These are phyloP conservation scores for Phoenix roebelenii DNA, from an alignment of 176 grass and related monocot genomes.

Conservation along the genomic window DNA sequence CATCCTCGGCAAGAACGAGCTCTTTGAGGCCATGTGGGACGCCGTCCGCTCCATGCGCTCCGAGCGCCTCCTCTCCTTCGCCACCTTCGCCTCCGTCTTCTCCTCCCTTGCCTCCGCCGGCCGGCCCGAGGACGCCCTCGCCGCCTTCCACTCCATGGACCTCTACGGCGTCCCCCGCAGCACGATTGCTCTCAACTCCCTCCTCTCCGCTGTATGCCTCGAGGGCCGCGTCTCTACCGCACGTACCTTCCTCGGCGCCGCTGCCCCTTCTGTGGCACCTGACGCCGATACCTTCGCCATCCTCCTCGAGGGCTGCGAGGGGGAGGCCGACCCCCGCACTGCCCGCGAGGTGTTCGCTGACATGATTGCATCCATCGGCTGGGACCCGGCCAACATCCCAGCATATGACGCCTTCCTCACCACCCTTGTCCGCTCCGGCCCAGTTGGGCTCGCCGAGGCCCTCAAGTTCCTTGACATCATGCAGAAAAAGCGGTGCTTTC, in stretches of 20 bases:
- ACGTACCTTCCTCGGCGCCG: conserved; percentile 36
- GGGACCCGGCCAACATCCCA: conserved; percentile 40
- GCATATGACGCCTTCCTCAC: conserved; percentile 80
- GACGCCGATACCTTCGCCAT: conserved; percentile 76
- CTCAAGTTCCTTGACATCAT: conserved; percentile 39
- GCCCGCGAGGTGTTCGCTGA: conserved; percentile 77
- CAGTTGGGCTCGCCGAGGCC: conserved; percentile 35
- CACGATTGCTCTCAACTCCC: conserved; percentile 57
- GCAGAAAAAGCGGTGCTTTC: conserved; percentile 31
- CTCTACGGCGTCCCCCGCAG: conserved; percentile 38
- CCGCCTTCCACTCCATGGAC: conserved; percentile 28
- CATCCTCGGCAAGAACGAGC: conserved; percentile 71
- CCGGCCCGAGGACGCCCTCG: conserved; percentile 10
- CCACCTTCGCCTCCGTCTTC: conserved; percentile 77
- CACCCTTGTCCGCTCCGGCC: conserved; percentile 36
- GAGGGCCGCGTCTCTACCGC: conserved; percentile 48
- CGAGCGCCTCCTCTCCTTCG: conserved; percentile 51
- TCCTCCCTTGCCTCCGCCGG: conserved; percentile 38
- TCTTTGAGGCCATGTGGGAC: conserved; percentile 65
- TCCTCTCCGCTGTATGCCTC: conserved; percentile 69
- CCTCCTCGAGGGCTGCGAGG: conserved; percentile 77
- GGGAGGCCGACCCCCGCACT: conserved; percentile 26
- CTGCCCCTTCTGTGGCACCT: conserved; percentile 19
- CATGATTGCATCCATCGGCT: conserved; percentile 44
- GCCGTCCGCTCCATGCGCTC: conserved; percentile 52